Percentiles rank a stretch among this genome's conserved stretches.
phyloP scores from a whole-genome alignment of 768 basidiomycete genomes.

The Paxillus rubicundulus region DNA sequence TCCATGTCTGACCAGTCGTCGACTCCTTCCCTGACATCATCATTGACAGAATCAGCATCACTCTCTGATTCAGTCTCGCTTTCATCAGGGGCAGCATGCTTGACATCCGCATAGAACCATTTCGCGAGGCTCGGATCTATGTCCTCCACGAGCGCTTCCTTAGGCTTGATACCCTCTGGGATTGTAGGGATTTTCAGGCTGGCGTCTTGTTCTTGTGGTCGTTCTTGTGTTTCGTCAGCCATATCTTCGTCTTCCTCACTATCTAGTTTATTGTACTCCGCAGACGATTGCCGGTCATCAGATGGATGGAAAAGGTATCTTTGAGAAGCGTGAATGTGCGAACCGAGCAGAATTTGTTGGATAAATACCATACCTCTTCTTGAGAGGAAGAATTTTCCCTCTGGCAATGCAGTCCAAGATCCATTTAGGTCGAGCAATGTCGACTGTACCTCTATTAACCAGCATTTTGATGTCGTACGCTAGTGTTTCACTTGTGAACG shows the following conservation, averaged over 20 bases:
- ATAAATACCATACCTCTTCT: conserved; percentile 53
- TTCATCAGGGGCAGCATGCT: conserved; percentile 22
- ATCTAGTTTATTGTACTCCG: conserved; percentile 50
- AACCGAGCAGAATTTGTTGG: neutral
- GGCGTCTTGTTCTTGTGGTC: conserved; percentile 19
- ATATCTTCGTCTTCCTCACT: conserved; percentile 32
- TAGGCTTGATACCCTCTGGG: conserved; percentile 10
- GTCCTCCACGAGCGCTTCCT: conserved; percentile 32
- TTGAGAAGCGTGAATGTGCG: neutral
- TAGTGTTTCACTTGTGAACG: conserved; percentile 23
- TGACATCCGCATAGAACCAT: conserved; percentile 58
- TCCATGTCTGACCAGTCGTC: conserved; percentile 42
- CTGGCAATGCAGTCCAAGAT: conserved; percentile 71
- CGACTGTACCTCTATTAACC: conserved; percentile 65
- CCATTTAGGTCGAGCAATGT: conserved; percentile 82
- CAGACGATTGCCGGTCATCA: conserved; percentile 41
- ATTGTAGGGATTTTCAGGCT: neutral
- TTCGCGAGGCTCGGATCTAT: conserved; percentile 51
- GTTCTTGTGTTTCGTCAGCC: conserved; percentile 5
- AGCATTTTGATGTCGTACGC: conserved; percentile 70
- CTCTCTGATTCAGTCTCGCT: conserved; percentile 55
- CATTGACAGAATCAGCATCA: conserved; percentile 69
- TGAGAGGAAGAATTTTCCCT: conserved; percentile 55
- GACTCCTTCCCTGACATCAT: conserved; percentile 41
- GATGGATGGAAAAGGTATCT: conserved; percentile 85